These are phyloP conservation scores for Pichia sp. DNA, from an alignment of 1,139 yeast species.

Conservation along the genomic window DNA sequence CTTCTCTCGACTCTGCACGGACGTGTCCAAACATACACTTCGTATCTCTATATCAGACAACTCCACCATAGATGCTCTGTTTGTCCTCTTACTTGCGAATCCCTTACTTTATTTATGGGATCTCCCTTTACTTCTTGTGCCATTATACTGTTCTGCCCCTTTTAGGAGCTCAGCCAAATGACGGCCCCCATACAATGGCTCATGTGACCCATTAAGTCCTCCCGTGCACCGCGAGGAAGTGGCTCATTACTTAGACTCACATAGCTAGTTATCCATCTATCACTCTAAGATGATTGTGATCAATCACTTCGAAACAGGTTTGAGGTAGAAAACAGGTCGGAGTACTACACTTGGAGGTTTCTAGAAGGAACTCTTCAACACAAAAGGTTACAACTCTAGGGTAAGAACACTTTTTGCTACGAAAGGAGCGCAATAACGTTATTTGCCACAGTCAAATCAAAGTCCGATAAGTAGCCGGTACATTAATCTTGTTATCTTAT, in stretches of 20 bases:
- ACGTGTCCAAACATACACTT: slow-evolving; percentile 23
- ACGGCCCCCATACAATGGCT: neutral
- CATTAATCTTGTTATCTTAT: neutral
- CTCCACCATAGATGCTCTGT: slow-evolving; percentile 5
- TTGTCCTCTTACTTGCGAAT: neutral
- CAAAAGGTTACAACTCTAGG: neutral
- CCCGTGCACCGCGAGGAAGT: neutral
- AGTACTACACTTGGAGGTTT: neutral
- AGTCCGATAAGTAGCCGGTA: slow-evolving; percentile 2
- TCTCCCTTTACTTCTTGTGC: neutral
- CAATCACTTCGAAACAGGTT: neutral
- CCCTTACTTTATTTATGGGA: neutral
- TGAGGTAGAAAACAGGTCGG: neutral
- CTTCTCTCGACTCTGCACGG: slow-evolving; percentile 12
- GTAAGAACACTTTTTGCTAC: neutral
- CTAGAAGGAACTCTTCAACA: neutral
- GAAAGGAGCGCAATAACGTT: neutral
- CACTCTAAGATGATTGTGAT: neutral
- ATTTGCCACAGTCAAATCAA: neutral
- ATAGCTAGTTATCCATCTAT: neutral
- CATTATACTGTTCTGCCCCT: neutral
- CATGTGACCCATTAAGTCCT: neutral
- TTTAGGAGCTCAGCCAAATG: neutral
- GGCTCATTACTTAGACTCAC: neutral
- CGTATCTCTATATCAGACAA: slow-evolving; percentile 15